These are phyloP conservation scores for Agastache rugosa DNA, from an alignment of 257 asterid species.

Conservation along the genomic window DNA sequence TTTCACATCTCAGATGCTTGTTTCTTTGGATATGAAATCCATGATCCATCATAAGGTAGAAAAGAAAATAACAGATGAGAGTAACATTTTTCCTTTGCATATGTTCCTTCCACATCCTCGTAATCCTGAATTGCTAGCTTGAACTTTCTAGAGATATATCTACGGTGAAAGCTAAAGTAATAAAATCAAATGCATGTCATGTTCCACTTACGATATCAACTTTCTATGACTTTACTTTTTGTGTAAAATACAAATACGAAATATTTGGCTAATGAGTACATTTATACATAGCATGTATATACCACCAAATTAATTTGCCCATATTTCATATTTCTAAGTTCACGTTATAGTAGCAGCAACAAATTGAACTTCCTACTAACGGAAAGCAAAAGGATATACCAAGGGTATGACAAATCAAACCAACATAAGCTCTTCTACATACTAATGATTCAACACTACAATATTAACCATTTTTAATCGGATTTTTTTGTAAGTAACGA, in stretches of 20 bases:
- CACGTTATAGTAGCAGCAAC: not conserved
- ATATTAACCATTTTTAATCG: not conserved
- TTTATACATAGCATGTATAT: not conserved
- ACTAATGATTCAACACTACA: not conserved
- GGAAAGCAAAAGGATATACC: not conserved
- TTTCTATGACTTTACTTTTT: not conserved
- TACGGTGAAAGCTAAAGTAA: not conserved
- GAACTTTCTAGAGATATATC: not conserved
- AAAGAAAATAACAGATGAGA: not conserved
- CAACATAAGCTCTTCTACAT: not conserved
- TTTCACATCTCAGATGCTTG: conserved; percentile 20
- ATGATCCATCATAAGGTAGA: not conserved
- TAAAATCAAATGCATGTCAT: conserved; percentile 7
- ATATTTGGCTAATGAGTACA: not conserved
- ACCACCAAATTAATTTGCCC: not conserved
- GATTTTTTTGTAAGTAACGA: not conserved
- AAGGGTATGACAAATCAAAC: conserved; percentile 21
- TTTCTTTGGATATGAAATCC: conserved; percentile 10
- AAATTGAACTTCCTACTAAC: not conserved
- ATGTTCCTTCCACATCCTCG: too few relatives aligned
- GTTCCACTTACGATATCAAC: not conserved
- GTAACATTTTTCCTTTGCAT: not conserved
- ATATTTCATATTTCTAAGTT: not conserved
- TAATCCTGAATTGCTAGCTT: too few relatives aligned
- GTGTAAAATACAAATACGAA: not conserved